Conservation (phyloP, 495 filamentous ascomycete species). For the Penicillium ucsense region DNA sequence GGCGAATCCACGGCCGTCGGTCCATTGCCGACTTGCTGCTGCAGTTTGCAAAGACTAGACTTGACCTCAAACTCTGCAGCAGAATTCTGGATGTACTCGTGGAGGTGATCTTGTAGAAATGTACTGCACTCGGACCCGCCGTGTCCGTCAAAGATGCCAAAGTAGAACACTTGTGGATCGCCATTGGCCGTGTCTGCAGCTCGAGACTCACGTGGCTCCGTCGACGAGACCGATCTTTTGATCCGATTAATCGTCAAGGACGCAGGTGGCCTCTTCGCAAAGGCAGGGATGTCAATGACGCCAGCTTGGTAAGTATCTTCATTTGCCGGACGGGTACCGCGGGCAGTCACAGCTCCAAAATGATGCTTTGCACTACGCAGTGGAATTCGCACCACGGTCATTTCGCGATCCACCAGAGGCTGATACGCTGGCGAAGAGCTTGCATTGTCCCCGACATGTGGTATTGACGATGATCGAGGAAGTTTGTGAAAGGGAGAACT, state of each 20-base stretch:
- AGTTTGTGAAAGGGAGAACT: slow-evolving; percentile 57
- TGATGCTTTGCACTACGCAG: slow-evolving; percentile 91
- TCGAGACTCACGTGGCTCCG: slow-evolving; percentile 25
- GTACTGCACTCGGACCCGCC: slow-evolving; percentile 82
- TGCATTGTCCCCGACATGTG: slow-evolving; percentile 51
- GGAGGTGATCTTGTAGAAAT: slow-evolving; percentile 74
- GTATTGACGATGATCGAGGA: slow-evolving; percentile 72
- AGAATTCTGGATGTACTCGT: slow-evolving; percentile 78
- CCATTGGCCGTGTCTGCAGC: slow-evolving; percentile 67
- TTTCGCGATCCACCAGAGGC: slow-evolving; percentile 56
- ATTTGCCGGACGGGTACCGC: slow-evolving; percentile 77
- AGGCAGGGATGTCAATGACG: slow-evolving; percentile 83
- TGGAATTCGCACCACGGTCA: slow-evolving; percentile 97
- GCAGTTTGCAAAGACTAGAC: slow-evolving; percentile 47
- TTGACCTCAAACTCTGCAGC: slow-evolving; percentile 61
- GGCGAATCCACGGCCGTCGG: slow-evolving; percentile 1
- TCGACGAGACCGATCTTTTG: slow-evolving; percentile 2
- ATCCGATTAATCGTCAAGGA: slow-evolving; percentile 45
- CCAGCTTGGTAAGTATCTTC: slow-evolving; percentile 94
- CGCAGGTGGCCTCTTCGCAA: slow-evolving; percentile 70
- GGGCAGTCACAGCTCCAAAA: slow-evolving; percentile 69
- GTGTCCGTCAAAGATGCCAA: slow-evolving; percentile 93
- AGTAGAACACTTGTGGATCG: slow-evolving; percentile 95
- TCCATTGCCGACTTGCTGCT: slow-evolving; percentile 1
- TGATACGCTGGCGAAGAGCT: slow-evolving; percentile 47